Evolutionary conservation across 1,139 yeast species (phyloP).

Genomic region (Yamadazyma taylorii): DNA sequence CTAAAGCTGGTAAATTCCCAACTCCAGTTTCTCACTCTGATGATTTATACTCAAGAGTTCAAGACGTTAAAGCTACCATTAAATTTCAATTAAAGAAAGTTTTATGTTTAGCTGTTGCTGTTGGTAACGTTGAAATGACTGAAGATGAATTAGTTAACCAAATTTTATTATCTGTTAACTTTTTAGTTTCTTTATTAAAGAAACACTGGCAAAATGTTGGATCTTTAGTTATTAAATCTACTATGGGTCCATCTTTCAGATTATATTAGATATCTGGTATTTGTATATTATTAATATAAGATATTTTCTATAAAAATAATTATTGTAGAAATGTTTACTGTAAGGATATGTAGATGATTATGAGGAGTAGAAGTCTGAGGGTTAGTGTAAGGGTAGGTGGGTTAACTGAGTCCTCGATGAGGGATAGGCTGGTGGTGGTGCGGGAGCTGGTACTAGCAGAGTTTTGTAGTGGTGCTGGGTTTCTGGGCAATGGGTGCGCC

Average conservation of each 20-base stretch:
- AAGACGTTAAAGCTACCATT: slow-evolving; percentile 98
- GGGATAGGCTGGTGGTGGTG: too few species aligned
- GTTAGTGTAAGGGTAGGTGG: not conserved
- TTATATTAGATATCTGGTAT: slow-evolving; percentile 67
- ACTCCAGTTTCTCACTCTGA: slow-evolving; percentile 99
- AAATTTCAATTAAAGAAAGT: slow-evolving; percentile 99
- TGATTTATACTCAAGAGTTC: slow-evolving; percentile 94
- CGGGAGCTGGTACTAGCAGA: too few species aligned
- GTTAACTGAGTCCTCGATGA: too few species aligned
- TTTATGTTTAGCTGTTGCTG: slow-evolving; percentile 87
- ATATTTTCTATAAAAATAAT: slow-evolving; percentile 1
- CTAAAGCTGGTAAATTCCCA: slow-evolving; percentile 99
- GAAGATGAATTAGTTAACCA: slow-evolving; percentile 96
- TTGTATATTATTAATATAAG: slow-evolving; percentile 7
- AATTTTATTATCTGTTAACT: slow-evolving; percentile 98
- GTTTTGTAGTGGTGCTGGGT: too few species aligned
- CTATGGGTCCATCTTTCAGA: slow-evolving; percentile 99
- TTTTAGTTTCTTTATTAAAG: slow-evolving; percentile 98
- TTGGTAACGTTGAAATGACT: slow-evolving; percentile 99
- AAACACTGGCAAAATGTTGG: slow-evolving; percentile 99
- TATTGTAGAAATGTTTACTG: not conserved
- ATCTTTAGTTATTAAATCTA: slow-evolving; percentile 96
- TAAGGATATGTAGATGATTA: not conserved
- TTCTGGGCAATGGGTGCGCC: too few species aligned
- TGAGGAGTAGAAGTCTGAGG: not conserved